phyloP scores from a whole-genome alignment of 306 rosid species.

The Malus sieversii region DNA sequence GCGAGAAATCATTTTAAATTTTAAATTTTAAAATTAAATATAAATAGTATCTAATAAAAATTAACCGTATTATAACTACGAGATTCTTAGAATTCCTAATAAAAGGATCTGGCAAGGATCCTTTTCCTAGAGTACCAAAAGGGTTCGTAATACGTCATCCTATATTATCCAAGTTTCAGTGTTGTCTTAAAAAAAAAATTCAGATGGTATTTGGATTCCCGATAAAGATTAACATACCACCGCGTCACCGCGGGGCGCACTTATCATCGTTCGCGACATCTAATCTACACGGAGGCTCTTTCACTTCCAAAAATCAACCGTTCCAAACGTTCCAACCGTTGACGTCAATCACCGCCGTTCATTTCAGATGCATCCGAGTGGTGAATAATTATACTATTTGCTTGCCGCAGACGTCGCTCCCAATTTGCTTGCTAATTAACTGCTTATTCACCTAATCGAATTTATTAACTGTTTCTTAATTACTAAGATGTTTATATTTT shows the following conservation, averaged over 20 bases:
- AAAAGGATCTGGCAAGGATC: too few relatives aligned
- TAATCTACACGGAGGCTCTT: background rate
- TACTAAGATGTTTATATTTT: background rate
- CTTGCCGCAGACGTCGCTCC: background rate
- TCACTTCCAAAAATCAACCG: background rate
- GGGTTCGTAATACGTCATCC: background rate
- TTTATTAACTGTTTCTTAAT: background rate
- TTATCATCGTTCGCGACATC: background rate
- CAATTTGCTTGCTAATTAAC: too few relatives aligned
- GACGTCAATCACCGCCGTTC: background rate
- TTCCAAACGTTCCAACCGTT: background rate
- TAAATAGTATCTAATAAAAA: too few relatives aligned
- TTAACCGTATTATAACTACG: too few relatives aligned
- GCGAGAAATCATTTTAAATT: too few relatives aligned
- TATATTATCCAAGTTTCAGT: background rate
- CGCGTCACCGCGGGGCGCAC: conserved; percentile 3
- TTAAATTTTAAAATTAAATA: too few relatives aligned
- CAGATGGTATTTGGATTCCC: background rate
- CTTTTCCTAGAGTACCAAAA: too few relatives aligned
- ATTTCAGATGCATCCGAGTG: background rate
- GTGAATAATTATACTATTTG: background rate
- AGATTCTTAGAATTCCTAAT: too few relatives aligned
- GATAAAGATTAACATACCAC: conserved; percentile 1
- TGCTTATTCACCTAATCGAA: background rate
- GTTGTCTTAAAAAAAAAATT: background rate